phyloP scores from a whole-genome alignment of 2,329 filamentous ascomycete genomes.

The Cladosporium sp. region DNA sequence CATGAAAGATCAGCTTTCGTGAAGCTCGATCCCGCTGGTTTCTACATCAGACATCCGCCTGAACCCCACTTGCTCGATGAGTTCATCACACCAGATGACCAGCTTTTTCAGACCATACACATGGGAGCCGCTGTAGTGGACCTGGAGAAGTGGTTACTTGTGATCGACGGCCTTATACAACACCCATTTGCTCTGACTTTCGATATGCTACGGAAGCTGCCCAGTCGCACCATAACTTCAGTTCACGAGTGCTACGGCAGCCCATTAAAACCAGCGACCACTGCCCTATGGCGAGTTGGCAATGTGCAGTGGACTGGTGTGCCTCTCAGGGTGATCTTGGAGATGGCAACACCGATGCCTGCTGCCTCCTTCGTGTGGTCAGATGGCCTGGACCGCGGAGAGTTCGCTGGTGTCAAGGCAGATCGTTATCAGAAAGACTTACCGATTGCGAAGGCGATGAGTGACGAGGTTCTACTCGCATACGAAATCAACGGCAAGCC shows the following conservation, averaged over 20 bases:
- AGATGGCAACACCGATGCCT: slow-evolving; percentile 23
- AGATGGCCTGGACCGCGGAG: slow-evolving; percentile 34
- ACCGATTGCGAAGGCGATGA: slow-evolving; percentile 31
- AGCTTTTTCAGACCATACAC: slow-evolving; percentile 41
- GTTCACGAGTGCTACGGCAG: slow-evolving; percentile 42
- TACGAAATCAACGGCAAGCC: slow-evolving; percentile 32
- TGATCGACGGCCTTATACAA: slow-evolving; percentile 36
- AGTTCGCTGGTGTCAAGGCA: slow-evolving; percentile 28
- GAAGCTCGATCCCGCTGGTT: slow-evolving; percentile 18
- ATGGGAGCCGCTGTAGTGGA: slow-evolving; percentile 38
- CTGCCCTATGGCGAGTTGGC: slow-evolving; percentile 36
- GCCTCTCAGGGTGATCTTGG: slow-evolving; percentile 29
- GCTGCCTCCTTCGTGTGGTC: slow-evolving; percentile 32
- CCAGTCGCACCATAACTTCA: slow-evolving; percentile 29
- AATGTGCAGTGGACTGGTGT: slow-evolving; percentile 41
- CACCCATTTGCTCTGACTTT: slow-evolving; percentile 33
- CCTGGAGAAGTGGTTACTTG: slow-evolving; percentile 31
- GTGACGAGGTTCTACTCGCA: slow-evolving; percentile 32
- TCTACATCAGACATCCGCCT: slow-evolving; percentile 31
- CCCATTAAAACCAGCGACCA: slow-evolving; percentile 33
- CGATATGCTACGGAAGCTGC: slow-evolving; percentile 31
- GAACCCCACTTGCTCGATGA: slow-evolving; percentile 31
- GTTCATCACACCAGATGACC: slow-evolving; percentile 31
- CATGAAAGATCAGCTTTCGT: slow-evolving; percentile 13
- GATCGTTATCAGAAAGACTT: slow-evolving; percentile 39